Percentiles rank a stretch among this genome's conserved stretches.
Conservation (phyloP, 2,329 filamentous ascomycete genomes). For the Sarocladiaceae sp. region DNA sequence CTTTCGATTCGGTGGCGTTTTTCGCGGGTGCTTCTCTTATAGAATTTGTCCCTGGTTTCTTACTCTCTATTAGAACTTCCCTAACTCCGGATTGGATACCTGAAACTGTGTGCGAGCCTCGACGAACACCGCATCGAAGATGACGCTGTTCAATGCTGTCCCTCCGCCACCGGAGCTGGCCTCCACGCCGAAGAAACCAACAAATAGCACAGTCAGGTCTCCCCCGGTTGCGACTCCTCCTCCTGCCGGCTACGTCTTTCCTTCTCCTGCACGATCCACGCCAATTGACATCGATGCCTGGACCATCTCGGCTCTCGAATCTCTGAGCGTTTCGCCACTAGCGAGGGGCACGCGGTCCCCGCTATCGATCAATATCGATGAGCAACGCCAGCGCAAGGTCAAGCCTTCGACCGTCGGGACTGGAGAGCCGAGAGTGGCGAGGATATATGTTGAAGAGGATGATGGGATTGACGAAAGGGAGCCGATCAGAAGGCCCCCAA, state of each 20-base stretch:
- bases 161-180: conserved; percentile 41
- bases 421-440: neutral
- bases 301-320: conserved; percentile 56
- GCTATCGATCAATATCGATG: conserved; percentile 74
- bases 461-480: neutral
- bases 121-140: too few relatives aligned
- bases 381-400: conserved; percentile 21
- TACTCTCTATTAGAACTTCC: neutral
- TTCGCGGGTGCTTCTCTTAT: too few relatives aligned
- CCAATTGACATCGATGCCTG: conserved; percentile 62
- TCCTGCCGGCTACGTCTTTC: conserved; percentile 13
- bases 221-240: conserved; percentile 12
- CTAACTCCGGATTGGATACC: too few relatives aligned
- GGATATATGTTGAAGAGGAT: conserved; percentile 14
- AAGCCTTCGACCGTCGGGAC: neutral
- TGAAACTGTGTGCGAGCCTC: too few relatives aligned
- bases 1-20: neutral
- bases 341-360: conserved; percentile 58
- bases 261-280: conserved; percentile 18
- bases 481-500: conserved; percentile 28
- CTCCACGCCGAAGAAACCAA: conserved; percentile 1
- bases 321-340: conserved; percentile 49
- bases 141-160: conserved; percentile 51
- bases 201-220: conserved; percentile 17
- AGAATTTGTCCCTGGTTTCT: too few relatives aligned